Conservation (phyloP, 495 filamentous ascomycete genomes). For the Penicillium argentinense region DNA sequence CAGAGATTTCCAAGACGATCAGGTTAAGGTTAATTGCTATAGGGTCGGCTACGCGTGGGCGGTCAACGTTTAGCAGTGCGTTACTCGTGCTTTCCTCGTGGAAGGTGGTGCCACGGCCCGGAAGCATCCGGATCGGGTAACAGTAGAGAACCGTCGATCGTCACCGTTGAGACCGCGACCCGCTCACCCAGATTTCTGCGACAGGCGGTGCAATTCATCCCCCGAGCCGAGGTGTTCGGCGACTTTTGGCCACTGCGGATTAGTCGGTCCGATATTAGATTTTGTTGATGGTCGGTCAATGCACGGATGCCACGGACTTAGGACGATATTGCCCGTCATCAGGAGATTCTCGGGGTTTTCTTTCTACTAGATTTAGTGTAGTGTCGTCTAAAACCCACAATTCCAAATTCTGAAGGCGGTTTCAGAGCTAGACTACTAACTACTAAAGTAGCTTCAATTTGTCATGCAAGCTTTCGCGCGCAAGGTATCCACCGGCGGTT, state of each 20-base stretch:
- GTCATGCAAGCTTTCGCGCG: too few species aligned
- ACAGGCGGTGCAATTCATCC: background rate
- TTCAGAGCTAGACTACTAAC: too few species aligned
- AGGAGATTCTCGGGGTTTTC: too few species aligned
- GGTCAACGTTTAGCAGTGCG: too few species aligned
- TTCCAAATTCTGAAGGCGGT: too few species aligned
- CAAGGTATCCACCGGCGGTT: too few species aligned
- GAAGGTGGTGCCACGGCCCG: background rate
- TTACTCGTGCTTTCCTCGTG: too few species aligned
- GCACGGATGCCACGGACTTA: background rate
- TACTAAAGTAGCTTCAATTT: too few species aligned
- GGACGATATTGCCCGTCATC: background rate
- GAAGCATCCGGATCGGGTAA: background rate
- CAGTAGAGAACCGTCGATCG: background rate
- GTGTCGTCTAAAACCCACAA: too few species aligned
- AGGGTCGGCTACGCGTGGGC: slow-evolving; percentile 1
- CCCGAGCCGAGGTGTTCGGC: slow-evolving; percentile 2
- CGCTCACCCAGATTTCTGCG: background rate
- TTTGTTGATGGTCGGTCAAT: too few species aligned
- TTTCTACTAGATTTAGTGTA: too few species aligned
- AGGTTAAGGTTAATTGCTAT: background rate
- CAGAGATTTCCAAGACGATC: slow-evolving; percentile 10
- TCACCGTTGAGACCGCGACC: background rate
- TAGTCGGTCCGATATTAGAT: background rate
- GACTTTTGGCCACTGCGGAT: slow-evolving; percentile 4